A percentile compares a stretch with the other conserved stretches of the same genome.
Conservation (phyloP, 306 rosid genomes). For the Lablab purpureus region DNA sequence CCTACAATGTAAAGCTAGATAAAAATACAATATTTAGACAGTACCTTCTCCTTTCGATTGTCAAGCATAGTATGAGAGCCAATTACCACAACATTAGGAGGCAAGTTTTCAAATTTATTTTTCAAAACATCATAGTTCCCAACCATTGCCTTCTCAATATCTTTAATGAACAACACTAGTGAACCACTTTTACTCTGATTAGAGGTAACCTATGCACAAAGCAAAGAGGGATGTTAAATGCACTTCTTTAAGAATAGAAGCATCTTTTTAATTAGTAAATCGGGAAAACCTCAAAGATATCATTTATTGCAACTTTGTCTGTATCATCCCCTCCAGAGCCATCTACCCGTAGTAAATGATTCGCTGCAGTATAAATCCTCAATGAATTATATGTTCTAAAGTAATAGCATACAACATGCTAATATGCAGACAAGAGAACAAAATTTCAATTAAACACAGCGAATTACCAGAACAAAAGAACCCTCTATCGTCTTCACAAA, state of each 20-base stretch:
- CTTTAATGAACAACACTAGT: conserved; percentile 84
- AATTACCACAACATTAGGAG: conserved; percentile 79
- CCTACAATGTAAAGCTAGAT: conserved; percentile 24
- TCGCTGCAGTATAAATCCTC: conserved; percentile 61
- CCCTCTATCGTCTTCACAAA: conserved; percentile 87
- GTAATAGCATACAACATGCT: conserved; percentile 12
- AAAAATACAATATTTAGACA: conserved; percentile 38
- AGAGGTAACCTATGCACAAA: conserved; percentile 63
- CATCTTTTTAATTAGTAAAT: conserved; percentile 21
- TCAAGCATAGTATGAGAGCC: conserved; percentile 92
- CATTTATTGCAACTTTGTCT: conserved; percentile 78
- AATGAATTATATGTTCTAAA: conserved; percentile 19
- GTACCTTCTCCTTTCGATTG: conserved; percentile 91
- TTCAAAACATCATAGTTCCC: conserved; percentile 78
- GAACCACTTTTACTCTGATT: conserved; percentile 71
- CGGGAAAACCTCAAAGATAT: conserved; percentile 81
- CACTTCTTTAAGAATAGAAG: conserved; percentile 41
- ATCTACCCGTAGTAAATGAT: conserved; percentile 73
- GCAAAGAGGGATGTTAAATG: conserved; percentile 32
- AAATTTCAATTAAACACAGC: conserved; percentile 32
- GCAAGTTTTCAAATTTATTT: conserved; percentile 77
- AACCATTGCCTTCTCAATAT: conserved; percentile 82
- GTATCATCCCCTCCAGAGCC: conserved; percentile 77
- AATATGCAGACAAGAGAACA: conserved; percentile 25
- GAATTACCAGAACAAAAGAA: conserved; percentile 90